Conservation (phyloP, 371 early-diverging fungal genomes). For the Apophysomyces elegans region DNA sequence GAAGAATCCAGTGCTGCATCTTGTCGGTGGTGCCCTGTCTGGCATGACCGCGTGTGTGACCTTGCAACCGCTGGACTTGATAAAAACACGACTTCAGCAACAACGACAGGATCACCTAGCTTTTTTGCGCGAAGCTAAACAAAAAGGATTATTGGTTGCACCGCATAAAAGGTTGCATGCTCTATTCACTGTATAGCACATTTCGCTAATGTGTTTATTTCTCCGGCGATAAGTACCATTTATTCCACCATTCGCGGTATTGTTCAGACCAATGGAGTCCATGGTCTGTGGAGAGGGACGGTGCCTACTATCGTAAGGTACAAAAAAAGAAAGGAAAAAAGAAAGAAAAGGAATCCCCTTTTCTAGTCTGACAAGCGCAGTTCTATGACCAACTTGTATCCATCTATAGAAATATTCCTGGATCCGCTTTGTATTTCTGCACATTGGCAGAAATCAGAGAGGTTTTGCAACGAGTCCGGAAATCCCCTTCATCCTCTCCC, state of each 20-base stretch:
- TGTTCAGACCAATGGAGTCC: conserved; percentile 64
- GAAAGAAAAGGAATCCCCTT: too few relatives aligned
- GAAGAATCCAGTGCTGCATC: conserved; percentile 54
- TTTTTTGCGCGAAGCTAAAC: conserved; percentile 51
- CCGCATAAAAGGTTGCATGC: conserved; percentile 33
- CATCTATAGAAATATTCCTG: conserved; percentile 76
- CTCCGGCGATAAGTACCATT: conserved; percentile 49
- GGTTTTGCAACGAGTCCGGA: conserved; percentile 44
- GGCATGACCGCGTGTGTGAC: conserved; percentile 82
- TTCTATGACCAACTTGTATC: background rate
- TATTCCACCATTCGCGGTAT: conserved; percentile 61
- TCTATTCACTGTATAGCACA: conserved; percentile 7
- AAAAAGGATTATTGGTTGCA: conserved; percentile 34
- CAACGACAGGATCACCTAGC: conserved; percentile 59
- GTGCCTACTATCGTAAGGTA: conserved; percentile 82
- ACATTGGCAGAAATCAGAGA: conserved; percentile 59
- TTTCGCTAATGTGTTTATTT: conserved; percentile 9
- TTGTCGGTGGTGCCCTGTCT: conserved; percentile 81
- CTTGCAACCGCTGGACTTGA: conserved; percentile 92
- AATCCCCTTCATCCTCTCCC: conserved; percentile 20
- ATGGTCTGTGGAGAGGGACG: conserved; percentile 93
- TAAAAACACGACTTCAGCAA: conserved; percentile 88
- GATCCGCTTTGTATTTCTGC: conserved; percentile 82
- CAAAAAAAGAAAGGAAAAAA: background rate
- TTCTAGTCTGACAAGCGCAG: background rate